These are phyloP conservation scores for Cardamine chenopodiifolia DNA, from an alignment of 345 rosid genomes.

Conservation along the genomic window DNA sequence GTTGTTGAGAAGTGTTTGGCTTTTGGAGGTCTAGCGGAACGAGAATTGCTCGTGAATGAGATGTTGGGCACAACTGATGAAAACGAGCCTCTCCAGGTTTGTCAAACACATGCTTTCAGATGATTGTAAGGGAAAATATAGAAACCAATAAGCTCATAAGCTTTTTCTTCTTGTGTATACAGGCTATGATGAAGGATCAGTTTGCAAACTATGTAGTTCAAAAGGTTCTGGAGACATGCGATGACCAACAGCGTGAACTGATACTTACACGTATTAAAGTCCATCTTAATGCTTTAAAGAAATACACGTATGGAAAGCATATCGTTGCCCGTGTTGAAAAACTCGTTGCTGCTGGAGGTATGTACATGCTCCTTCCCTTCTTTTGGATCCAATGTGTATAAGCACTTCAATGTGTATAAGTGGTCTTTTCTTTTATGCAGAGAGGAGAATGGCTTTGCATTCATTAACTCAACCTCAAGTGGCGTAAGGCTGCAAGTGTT, in stretches of 20 bases:
- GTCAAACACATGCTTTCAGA: constrained; percentile 4
- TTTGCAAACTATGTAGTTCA: constrained; percentile 98
- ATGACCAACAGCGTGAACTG: constrained; percentile 83
- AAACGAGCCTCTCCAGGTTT: constrained; percentile 98
- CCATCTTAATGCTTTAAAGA: constrained; percentile 86
- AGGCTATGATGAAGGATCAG: constrained; percentile 99
- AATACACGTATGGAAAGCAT: constrained; percentile 96
- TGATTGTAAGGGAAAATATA: not conserved
- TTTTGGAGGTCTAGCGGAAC: constrained; percentile 74
- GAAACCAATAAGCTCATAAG: not conserved
- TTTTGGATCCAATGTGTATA: not conserved
- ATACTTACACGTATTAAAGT: constrained; percentile 84
- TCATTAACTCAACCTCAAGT: constrained; percentile 16
- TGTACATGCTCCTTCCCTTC: constrained; percentile 7
- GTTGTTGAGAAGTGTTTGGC: constrained; percentile 89
- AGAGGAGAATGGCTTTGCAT: constrained; percentile 40
- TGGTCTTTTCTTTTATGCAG: constrained; percentile 2
- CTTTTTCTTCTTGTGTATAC: constrained; percentile 21
- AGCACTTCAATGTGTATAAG: not conserved
- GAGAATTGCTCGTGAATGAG: constrained; percentile 79
- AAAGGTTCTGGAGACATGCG: constrained; percentile 93
- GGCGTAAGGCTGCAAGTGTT: constrained; percentile 28
- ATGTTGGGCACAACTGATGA: constrained; percentile 98
- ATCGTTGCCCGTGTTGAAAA: constrained; percentile 97
- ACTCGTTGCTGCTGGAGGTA: constrained; percentile 96